Percentiles rank a stretch among this genome's conserved stretches.
phyloP scores from a whole-genome alignment of 345 rosid genomes.

The Brassica juncea region DNA sequence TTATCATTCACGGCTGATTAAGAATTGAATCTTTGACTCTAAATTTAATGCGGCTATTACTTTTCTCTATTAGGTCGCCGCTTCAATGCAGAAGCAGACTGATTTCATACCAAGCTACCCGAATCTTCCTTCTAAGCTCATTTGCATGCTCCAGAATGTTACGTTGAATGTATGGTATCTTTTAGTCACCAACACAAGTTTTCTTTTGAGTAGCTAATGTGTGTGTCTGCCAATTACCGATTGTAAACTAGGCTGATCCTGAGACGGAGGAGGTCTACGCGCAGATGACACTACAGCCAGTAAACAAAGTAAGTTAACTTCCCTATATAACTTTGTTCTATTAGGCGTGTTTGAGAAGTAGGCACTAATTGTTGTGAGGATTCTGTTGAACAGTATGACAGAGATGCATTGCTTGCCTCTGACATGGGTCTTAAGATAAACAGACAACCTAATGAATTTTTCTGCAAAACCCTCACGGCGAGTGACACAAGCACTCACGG shows the following conservation, averaged over 20 bases:
- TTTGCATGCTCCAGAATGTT: slow-evolving; percentile 74
- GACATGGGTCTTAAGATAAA: slow-evolving; percentile 77
- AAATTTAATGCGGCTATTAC: neutral
- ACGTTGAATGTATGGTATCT: slow-evolving; percentile 58
- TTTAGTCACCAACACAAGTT: neutral
- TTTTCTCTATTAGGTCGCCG: slow-evolving; percentile 54
- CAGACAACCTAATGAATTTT: slow-evolving; percentile 78
- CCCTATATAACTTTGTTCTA: neutral
- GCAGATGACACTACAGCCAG: slow-evolving; percentile 79
- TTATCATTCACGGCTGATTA: neutral
- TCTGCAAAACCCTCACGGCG: slow-evolving; percentile 94
- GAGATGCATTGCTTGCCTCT: slow-evolving; percentile 82
- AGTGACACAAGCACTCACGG: slow-evolving; percentile 99
- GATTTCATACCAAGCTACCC: slow-evolving; percentile 65
- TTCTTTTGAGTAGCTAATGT: slow-evolving; percentile 13
- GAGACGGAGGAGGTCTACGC: slow-evolving; percentile 86
- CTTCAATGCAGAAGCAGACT: slow-evolving; percentile 62
- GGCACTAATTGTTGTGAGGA: slow-evolving; percentile 17
- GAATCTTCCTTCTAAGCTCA: slow-evolving; percentile 59
- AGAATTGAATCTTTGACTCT: slow-evolving; percentile 12
- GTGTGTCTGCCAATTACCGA: neutral
- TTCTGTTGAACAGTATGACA: slow-evolving; percentile 71
- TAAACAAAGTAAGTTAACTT: slow-evolving; percentile 39
- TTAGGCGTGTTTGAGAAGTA: neutral
- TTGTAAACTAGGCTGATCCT: slow-evolving; percentile 60